Evolutionary conservation across 768 basidiomycete species (phyloP), one percentile per base, ranked within the genome.

Genomic region (Leccinum broughii): DNA sequence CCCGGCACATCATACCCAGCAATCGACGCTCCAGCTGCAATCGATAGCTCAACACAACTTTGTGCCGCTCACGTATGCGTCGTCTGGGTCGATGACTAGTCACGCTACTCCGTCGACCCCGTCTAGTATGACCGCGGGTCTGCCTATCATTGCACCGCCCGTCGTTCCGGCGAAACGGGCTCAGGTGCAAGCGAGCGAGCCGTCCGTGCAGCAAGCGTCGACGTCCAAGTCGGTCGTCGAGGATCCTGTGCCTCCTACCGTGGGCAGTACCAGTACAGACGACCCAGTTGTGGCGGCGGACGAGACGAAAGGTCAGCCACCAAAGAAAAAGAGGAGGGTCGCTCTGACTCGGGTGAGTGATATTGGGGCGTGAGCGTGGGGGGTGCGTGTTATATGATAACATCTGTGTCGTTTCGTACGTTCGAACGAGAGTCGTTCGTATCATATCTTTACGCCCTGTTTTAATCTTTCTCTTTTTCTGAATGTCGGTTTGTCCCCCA

Each of bases 1-100:
- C 2, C 85, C 93, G 0, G 82, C 89, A 4, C 85, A 96, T 71
- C 89, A 92, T 63, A 95, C 88, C 1, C 95, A 98, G 69, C 95
- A 95, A 71, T 90, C 92, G 60, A 85, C 90, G 5, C 83, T 96
- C 20, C 95, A 96, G 73, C 79, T 97, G 32, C 91, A 94, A 68
- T 90, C 90, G 37, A 94, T 97, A 59, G 95, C 95, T 2, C 89
- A 92, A 67, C 85, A 90, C 61, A 87, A 93, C 68, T 89, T 85
- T 3, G 83, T 90, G 39, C 85, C 88, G 3, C 77, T 88, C 50
- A 81, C 83, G 0, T 72, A 54, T 72, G 51, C 71, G 20, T 14
- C 62, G 2, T 61, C 67, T 4, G 53, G 53, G 35, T 66, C 62
- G 17, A 26, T 44, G 3, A 7, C 68, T 14, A 53, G 60, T 3